Percentiles rank a stretch among this genome's conserved stretches.
Evolutionary conservation across 2,329 filamentous ascomycete species (phyloP).

Genomic region (Mycosphaerella arachidis): DNA sequence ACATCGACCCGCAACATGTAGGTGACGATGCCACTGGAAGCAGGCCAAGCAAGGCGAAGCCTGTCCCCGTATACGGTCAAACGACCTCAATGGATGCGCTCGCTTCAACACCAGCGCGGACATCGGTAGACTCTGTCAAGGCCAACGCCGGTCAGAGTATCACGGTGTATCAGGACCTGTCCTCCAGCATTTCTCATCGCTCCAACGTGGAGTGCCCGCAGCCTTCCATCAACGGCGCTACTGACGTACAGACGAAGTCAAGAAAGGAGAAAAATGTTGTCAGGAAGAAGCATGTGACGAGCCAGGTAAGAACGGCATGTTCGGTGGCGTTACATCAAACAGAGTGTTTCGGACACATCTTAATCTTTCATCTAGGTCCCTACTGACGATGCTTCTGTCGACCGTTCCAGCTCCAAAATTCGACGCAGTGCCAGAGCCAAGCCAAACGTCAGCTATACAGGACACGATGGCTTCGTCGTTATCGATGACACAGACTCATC

Average conservation of each 20-base stretch:
- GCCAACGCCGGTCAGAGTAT: constrained; percentile 12
- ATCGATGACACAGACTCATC: not conserved
- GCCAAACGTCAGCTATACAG: not conserved
- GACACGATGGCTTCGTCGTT: not conserved
- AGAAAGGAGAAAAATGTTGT: not conserved
- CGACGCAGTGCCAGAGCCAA: constrained; percentile 1
- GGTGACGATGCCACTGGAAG: not conserved
- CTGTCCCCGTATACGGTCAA: constrained; percentile 13
- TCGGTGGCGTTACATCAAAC: not conserved
- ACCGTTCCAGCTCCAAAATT: not conserved
- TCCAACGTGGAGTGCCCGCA: constrained; percentile 4
- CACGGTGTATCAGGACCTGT: constrained; percentile 12
- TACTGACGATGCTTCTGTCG: not conserved
- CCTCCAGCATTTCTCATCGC: not conserved
- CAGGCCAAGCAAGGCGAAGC: not conserved
- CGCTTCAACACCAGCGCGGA: constrained; percentile 19
- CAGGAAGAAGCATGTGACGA: not conserved
- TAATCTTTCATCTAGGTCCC: not conserved
- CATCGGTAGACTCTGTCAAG: constrained; percentile 15
- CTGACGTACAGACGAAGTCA: not conserved
- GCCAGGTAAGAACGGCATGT: not conserved
- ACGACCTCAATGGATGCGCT: constrained; percentile 20
- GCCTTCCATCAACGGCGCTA: constrained; percentile 3
- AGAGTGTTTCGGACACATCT: not conserved
- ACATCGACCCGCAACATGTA: not conserved